Conservation (phyloP, 495 filamentous ascomycete genomes). For the Lophiostoma macrostomum region DNA sequence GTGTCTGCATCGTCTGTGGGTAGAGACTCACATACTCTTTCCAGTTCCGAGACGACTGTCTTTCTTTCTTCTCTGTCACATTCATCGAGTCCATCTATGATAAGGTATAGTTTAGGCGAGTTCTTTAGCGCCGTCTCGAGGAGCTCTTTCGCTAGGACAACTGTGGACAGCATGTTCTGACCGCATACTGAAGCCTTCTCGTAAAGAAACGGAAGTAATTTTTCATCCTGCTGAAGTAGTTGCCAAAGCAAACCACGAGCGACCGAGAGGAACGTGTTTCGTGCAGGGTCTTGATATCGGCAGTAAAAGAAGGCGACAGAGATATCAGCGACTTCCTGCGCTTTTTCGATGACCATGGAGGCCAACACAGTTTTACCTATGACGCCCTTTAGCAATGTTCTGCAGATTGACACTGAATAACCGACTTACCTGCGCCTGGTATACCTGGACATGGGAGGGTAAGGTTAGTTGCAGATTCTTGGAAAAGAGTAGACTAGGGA, state of each 20-base stretch:
- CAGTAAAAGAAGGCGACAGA: constrained; percentile 26
- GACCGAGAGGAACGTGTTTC: constrained; percentile 16
- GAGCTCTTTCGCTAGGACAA: constrained; percentile 6
- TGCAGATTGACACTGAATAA: neutral
- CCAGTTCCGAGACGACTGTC: constrained; percentile 3
- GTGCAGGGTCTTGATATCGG: constrained; percentile 8
- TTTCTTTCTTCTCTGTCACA: constrained; percentile 11
- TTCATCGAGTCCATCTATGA: constrained; percentile 27
- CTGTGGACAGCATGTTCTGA: neutral
- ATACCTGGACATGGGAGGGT: too few species aligned
- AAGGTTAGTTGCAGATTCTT: too few species aligned
- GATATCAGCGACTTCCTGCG: neutral
- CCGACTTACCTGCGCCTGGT: constrained; percentile 25
- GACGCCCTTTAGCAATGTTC: neutral
- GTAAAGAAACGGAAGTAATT: constrained; percentile 10
- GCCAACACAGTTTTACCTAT: constrained; percentile 34
- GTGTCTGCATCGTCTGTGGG: constrained; percentile 31
- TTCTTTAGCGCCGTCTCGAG: constrained; percentile 5
- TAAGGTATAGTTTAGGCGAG: neutral
- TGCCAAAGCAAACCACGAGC: constrained; percentile 16
- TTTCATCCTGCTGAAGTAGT: constrained; percentile 5
- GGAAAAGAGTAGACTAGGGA: too few species aligned
- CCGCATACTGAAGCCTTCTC: constrained; percentile 22
- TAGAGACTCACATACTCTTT: constrained; percentile 23
- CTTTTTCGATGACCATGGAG: constrained; percentile 25